phyloP scores from a whole-genome alignment of 2,329 filamentous ascomycete genomes.

The Exserohilum rostratum region DNA sequence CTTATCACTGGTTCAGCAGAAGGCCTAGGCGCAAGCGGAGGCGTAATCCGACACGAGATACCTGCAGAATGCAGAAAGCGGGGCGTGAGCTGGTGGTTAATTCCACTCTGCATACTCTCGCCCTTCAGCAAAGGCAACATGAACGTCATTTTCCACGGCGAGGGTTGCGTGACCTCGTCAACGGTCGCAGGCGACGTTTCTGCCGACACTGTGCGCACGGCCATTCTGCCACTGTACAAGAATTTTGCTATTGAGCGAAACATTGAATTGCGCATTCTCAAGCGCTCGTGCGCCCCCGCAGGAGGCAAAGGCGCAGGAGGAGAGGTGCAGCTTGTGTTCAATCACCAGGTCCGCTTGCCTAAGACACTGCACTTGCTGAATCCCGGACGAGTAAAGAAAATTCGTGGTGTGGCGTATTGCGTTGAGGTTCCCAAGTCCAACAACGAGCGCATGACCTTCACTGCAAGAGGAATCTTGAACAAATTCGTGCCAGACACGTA shows the following conservation, averaged over 20 bases:
- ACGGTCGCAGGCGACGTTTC: conserved; percentile 86
- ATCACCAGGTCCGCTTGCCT: conserved; percentile 88
- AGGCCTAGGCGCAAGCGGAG: conserved; percentile 73
- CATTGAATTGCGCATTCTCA: conserved; percentile 83
- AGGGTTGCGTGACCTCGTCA: conserved; percentile 88
- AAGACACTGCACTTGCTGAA: conserved; percentile 90
- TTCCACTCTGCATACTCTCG: conserved; percentile 86
- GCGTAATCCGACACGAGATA: conserved; percentile 81
- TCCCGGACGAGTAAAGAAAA: conserved; percentile 82
- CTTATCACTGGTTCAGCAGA: conserved; percentile 85
- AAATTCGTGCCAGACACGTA: conserved; percentile 84
- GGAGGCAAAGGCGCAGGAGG: conserved; percentile 82
- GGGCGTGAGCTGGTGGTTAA: conserved; percentile 88
- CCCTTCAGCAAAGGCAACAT: conserved; percentile 92
- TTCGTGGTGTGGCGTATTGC: conserved; percentile 91
- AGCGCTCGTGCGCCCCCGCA: conserved; percentile 71
- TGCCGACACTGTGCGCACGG: conserved; percentile 91
- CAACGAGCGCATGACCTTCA: conserved; percentile 93
- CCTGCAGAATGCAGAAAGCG: conserved; percentile 77
- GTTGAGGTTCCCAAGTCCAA: conserved; percentile 91
- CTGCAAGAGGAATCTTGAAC: conserved; percentile 85
- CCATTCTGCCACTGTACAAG: conserved; percentile 86
- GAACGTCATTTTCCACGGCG: conserved; percentile 87
- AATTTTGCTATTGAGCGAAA: conserved; percentile 87
- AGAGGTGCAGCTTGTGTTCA: conserved; percentile 91